Base-by-base conservation (phyloP, 2,329 filamentous ascomycete species). In the Pyrenophora tritici-repentis region DNA sequence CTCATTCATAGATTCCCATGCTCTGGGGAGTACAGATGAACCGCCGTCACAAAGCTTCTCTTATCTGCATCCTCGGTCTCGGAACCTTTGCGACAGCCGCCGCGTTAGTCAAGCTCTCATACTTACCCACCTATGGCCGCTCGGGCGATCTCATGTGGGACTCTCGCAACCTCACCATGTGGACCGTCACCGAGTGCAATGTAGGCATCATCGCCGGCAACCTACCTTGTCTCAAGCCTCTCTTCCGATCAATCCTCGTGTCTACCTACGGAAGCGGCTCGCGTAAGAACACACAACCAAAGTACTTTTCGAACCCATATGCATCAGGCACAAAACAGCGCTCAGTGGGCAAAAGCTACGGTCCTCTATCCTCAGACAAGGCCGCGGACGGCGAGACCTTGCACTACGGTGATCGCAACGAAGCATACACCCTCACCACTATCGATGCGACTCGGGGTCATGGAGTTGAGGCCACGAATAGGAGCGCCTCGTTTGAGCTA, bases 151-250 rank as follows among this genome's bases (percentile, higher is more conserved):
- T 65, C 55, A 65, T 76, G 42, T 68, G 65, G 55, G 78, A 78
- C 62, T 73, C 71, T 2, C 71, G 76, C 22, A 73, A 79, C 58
- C 72, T 83, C 1, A 80, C 78, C 33, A 72, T 79, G 41, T 79
- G 77, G 77, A 75, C 74, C 41, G 71, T 76, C 42, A 59, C 76
- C 26, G 77, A 80, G 57, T 72, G 75, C 33, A 75, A 75, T 55
- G 61, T 78, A 13, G 77, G 76, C 12, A 76, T 79, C 52, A 61
- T 78, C 2, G 76, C 76, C 0, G 75, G 75, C 4, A 77, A 74
- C 8, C 65, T 79, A 0, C 75, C 77, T 1, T 72, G 74, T 16
- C 65, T 79, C 26, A 76, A 75, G 10, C 76, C 76, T 1, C 64
- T 79, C 13, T 75, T 78, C 65, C 62, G 66, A 13, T 63, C 53